Base-by-base conservation (phyloP, 2,329 filamentous ascomycete genomes). In the Neonectria hederae region DNA sequence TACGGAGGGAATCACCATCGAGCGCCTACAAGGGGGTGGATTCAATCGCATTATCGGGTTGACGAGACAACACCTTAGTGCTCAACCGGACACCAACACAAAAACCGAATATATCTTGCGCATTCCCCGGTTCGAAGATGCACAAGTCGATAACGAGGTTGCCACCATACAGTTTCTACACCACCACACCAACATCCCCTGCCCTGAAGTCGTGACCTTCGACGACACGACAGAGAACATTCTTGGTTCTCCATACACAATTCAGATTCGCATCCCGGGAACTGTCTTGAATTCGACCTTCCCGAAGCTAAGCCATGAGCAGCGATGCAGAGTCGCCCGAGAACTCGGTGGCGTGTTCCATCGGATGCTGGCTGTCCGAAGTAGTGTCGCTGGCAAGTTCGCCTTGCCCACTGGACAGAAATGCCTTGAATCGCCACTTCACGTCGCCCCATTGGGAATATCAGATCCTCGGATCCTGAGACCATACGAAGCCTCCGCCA, bases 41-140 rank as follows among this genome's bases (percentile, higher is more conserved):
- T 57, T 35, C 21, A 57, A 49, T 30, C 54, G 54, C 43, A 40
- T 57, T 21, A 49, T 40, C 11, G 43, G 54, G 10, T 28, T 57
- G 30, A 57, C 42, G 2, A 43, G 40, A 26, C 42, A 48, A 2
- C 26, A 22, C 2, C 26, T 2, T 46, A 21, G 32, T 57, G 26
- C 30, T 35, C 40, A 35, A 40, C 1, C n/a, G 6, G 42, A 32
- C 1, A 11, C 30, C 30, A 10, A 56, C 19, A 35, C 5, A 9
- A 32, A 56, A n/a, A 48, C 10, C 17, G 32, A 40, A 21, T 57
- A 57, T 28, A 28, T 57, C 14, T 24, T 57, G 30, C 54, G 54
- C 19, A 49, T 40, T 13, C 54, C 54, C 8, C 24, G 43, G 13
- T 46, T 48, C 9, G 54, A 57, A 1, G 43, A 30, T n/a, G 43